A percentile compares a stretch with the other conserved stretches of the same genome.
These are phyloP conservation scores for Penicillium riverlandense DNA, from an alignment of 495 filamentous ascomycete genomes.

Conservation along the genomic window DNA sequence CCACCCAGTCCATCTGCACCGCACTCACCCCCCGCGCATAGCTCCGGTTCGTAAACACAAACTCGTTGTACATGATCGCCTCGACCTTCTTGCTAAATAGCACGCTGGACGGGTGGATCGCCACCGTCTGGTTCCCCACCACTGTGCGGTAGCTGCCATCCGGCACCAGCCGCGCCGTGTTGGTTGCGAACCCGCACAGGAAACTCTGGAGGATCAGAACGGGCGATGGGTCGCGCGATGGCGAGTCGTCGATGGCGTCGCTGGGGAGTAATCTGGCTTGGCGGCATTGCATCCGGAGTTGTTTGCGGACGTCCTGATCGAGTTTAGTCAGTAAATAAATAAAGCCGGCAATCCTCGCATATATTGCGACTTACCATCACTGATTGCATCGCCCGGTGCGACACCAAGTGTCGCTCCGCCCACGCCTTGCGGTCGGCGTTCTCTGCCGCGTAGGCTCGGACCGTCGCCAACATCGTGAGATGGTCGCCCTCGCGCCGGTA, in stretches of 20 bases:
- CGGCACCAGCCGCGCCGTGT: slow-evolving; percentile 74
- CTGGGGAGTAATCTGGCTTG: slow-evolving; percentile 32
- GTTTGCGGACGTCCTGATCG: slow-evolving; percentile 75
- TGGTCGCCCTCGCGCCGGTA: slow-evolving; percentile 83
- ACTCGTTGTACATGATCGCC: slow-evolving; percentile 93
- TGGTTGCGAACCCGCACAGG: slow-evolving; percentile 69
- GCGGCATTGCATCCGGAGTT: slow-evolving; percentile 63
- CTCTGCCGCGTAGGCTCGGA: slow-evolving; percentile 74
- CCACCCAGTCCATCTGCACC: slow-evolving; percentile 83
- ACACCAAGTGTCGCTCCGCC: slow-evolving; percentile 71
- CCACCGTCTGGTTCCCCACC: slow-evolving; percentile 74
- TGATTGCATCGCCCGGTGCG: slow-evolving; percentile 73
- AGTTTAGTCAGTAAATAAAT: no score
- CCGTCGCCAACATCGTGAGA: slow-evolving; percentile 74
- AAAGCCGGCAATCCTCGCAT: slow-evolving; percentile 5
- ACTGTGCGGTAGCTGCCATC: slow-evolving; percentile 84
- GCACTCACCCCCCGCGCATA: slow-evolving; percentile 86
- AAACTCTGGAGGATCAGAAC: slow-evolving; percentile 69
- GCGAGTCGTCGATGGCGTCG: slow-evolving; percentile 6
- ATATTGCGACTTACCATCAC: slow-evolving; percentile 49
- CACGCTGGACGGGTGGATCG: slow-evolving; percentile 83
- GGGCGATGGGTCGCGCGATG: slow-evolving; percentile 23
- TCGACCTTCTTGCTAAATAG: slow-evolving; percentile 83
- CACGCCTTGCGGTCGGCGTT: slow-evolving; percentile 66
- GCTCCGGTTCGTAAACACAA: slow-evolving; percentile 87